A percentile compares a stretch with the other conserved stretches of the same genome.
Conservation (phyloP, 2,329 filamentous ascomycete species). For the Colletotrichum cuscutae region DNA sequence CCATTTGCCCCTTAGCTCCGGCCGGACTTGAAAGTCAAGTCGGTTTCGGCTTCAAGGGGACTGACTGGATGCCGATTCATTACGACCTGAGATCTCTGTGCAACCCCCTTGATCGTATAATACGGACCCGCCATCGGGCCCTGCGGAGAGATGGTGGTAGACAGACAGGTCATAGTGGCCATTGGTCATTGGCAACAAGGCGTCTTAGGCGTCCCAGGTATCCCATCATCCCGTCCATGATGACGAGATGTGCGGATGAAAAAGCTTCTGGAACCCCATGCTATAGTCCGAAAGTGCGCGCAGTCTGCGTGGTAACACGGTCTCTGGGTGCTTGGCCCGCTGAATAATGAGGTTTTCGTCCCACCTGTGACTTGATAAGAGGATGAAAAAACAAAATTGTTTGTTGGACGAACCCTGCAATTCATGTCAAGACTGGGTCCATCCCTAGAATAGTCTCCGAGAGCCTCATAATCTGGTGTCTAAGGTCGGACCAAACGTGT, state of each 20-base stretch:
- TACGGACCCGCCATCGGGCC: neutral
- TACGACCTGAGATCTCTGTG: conserved; percentile 18
- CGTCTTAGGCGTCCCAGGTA: neutral
- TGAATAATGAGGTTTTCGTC: no score
- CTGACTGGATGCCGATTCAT: conserved; percentile 5
- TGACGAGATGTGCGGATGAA: conserved; percentile 9
- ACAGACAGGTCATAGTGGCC: neutral
- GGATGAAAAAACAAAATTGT: neutral
- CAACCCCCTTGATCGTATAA: neutral
- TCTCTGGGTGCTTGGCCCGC: neutral
- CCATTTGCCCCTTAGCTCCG: neutral
- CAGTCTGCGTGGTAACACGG: neutral
- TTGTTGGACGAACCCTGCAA: conserved; percentile 1
- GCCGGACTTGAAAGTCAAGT: neutral
- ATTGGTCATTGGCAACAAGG: neutral
- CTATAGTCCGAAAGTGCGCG: neutral
- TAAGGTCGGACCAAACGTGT: neutral
- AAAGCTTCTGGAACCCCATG: neutral
- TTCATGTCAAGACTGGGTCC: neutral
- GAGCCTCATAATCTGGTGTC: conserved; percentile 3
- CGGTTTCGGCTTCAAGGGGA: conserved; percentile 12
- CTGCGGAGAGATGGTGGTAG: neutral
- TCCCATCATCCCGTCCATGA: conserved; percentile 4
- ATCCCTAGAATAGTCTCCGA: neutral
- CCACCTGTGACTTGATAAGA: neutral